These are phyloP conservation scores for Ogataea trehaloabstinens DNA, from an alignment of 805 yeast genomes.

Conservation along the genomic window DNA sequence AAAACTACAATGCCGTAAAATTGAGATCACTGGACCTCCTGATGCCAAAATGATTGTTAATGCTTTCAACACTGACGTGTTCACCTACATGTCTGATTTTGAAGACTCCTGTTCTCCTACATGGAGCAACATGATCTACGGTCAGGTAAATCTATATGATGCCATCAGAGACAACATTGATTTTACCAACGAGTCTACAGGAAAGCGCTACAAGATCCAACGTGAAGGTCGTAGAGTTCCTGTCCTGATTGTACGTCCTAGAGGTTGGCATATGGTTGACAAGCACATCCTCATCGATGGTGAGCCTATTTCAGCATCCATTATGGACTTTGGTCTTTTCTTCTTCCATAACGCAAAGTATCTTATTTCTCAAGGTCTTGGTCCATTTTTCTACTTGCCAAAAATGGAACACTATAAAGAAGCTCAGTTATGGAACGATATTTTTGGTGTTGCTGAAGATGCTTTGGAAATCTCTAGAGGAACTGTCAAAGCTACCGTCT, in stretches of 20 bases:
- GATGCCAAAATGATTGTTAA: conserved; percentile 81
- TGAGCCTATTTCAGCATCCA: conserved; percentile 74
- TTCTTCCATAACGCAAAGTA: conserved; percentile 73
- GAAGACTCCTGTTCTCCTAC: conserved; percentile 86
- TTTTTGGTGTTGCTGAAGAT: conserved; percentile 75
- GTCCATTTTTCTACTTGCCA: conserved; percentile 81
- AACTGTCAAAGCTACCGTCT: conserved; percentile 75
- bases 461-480: conserved; percentile 67
- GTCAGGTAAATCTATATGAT: conserved; percentile 76
- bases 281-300: conserved; percentile 69
- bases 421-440: conserved; percentile 81
- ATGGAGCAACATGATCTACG: conserved; percentile 75
- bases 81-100: conserved; percentile 83
- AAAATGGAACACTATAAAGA: conserved; percentile 86
- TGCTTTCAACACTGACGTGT: conserved; percentile 74
- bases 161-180: conserved; percentile 68
- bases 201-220: conserved; percentile 39
- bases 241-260: conserved; percentile 78
- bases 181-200: conserved; percentile 38
- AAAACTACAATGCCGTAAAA: conserved; percentile 71
- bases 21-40: conserved; percentile 85
- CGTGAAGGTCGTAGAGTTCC: conserved; percentile 60
- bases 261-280: conserved; percentile 86
- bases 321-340: conserved; percentile 76
- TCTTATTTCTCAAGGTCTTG: conserved; percentile 60